Percentiles rank a stretch among this genome's conserved stretches.
These are phyloP conservation scores for Aphanomyces cochlioides DNA, from an alignment of 352 stramenopile genomes.

Conservation along the genomic window DNA sequence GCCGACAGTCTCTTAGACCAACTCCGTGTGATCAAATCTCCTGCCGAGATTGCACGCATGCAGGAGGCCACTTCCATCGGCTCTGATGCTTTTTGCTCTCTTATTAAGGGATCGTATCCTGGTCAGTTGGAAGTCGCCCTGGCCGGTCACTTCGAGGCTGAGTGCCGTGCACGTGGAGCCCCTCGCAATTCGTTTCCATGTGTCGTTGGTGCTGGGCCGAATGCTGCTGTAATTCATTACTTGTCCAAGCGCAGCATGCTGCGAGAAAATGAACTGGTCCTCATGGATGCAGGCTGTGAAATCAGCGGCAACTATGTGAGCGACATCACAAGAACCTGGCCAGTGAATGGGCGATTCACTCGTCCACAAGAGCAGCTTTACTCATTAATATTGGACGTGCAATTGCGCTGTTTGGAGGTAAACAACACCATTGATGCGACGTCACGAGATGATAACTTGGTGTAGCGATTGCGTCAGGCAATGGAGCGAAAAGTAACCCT, in stretches of 20 bases:
- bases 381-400: slow-evolving; percentile 70
- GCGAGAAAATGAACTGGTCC: slow-evolving; percentile 58
- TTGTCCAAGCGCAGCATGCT: slow-evolving; percentile 67
- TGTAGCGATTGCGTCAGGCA: slow-evolving; percentile 42
- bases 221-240: slow-evolving; percentile 83
- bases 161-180: slow-evolving; percentile 68
- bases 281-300: slow-evolving; percentile 81
- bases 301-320: slow-evolving; percentile 73
- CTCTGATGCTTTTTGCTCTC: slow-evolving; percentile 58
- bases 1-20: slow-evolving; percentile 70
- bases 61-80: slow-evolving; percentile 67
- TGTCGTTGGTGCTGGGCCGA: slow-evolving; percentile 69
- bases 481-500: slow-evolving; percentile 50
- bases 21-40: slow-evolving; percentile 68
- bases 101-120: slow-evolving; percentile 62
- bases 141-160: slow-evolving; percentile 61
- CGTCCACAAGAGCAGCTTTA: slow-evolving; percentile 59
- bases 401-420: slow-evolving; percentile 58
- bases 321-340: slow-evolving; percentile 81
- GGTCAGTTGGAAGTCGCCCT: slow-evolving; percentile 73
- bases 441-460: not conserved
- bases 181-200: slow-evolving; percentile 80
- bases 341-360: slow-evolving; percentile 47
- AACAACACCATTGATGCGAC: not conserved
- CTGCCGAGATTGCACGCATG: slow-evolving; percentile 71